Base-by-base conservation (phyloP, 805 yeast species). In the Wickerhamomyces strasburgensis region DNA sequence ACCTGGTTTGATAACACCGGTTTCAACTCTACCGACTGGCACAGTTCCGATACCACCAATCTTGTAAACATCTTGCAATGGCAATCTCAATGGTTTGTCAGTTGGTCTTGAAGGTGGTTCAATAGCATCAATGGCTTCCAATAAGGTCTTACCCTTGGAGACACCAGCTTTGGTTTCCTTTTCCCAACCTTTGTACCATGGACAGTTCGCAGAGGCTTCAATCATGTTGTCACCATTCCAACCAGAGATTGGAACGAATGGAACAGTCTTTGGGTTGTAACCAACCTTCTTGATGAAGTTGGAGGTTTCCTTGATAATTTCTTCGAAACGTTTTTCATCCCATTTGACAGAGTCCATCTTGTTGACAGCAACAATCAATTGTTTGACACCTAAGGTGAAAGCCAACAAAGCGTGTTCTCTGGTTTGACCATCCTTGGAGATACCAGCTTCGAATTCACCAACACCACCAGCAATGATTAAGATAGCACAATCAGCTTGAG, bases 371-470 rank as follows among this genome's bases (percentile, higher is more conserved):
- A 84, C 89, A 66, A 84, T 84, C 68, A 84, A 78, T 73, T 84
- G 90, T 60, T 67, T 78, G 56, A 84, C 93, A 82, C 93, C 93
- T 61, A 84, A 77, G 67, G 93, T 84, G 86, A 66, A 82, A 67
- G 93, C 88, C 62, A 84, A n/a, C n/a, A n/a, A n/a, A n/a, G n/a
- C n/a, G n/a, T n/a, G n/a, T n/a, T n/a, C n/a, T n/a, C n/a, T n/a
- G 75, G 94, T 84, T 78, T 84, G 93, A 73, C 93, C 93, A 61
- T 84, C 90, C 83, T 83, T 84, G 66, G 93, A 84, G 78, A 84
- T 84, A 84, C 93, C 93, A 66, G 93, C 93, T 78, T 84, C 93
- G 80, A 84, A 84, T 75, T 84, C 93, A 84, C 93, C 93, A 66
- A 75, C 76, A 78, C 93, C 93, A 74, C 88, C 88, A 63, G 93